Percentiles rank a stretch among this genome's conserved stretches.
These are phyloP conservation scores for Elsinoe fawcettii DNA, from an alignment of 2,329 filamentous ascomycete genomes.

Conservation along the genomic window DNA sequence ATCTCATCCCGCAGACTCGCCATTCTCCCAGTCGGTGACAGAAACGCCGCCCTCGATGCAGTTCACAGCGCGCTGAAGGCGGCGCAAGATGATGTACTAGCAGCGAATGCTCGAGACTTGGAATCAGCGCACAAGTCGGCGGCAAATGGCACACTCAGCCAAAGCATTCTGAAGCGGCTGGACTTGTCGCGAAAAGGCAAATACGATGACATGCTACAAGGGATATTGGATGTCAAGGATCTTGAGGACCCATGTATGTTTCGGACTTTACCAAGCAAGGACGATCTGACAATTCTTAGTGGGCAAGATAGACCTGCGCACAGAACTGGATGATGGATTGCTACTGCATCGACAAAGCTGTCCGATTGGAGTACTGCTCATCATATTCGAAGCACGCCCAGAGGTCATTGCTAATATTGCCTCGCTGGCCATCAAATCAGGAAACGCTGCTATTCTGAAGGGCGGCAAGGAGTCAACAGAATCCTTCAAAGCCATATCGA, in stretches of 20 bases:
- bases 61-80: slow-evolving; percentile 69
- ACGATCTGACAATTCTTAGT: slow-evolving; percentile 46
- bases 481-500: slow-evolving; percentile 88
- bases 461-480: slow-evolving; percentile 92
- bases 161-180: slow-evolving; percentile 78
- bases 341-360: slow-evolving; percentile 81
- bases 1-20: slow-evolving; percentile 75
- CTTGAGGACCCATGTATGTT: slow-evolving; percentile 75
- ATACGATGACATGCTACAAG: slow-evolving; percentile 96
- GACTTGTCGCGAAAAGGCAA: slow-evolving; percentile 83
- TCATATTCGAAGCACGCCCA: slow-evolving; percentile 95
- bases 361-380: slow-evolving; percentile 92
- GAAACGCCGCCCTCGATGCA: slow-evolving; percentile 76
- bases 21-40: slow-evolving; percentile 63
- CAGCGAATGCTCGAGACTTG: slow-evolving; percentile 79
- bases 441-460: slow-evolving; percentile 94
- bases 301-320: slow-evolving; percentile 75
- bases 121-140: slow-evolving; percentile 65
- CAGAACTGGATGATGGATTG: slow-evolving; percentile 77
- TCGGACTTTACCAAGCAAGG: neutral
- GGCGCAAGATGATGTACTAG: slow-evolving; percentile 67
- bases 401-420: slow-evolving; percentile 99
- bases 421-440: slow-evolving; percentile 90
- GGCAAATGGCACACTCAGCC: slow-evolving; percentile 64
- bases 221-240: slow-evolving; percentile 77